A percentile compares a stretch with the other conserved stretches of the same genome.
These are phyloP conservation scores for Leccinum imitatum DNA, from an alignment of 768 basidiomycete species.

Conservation along the genomic window DNA sequence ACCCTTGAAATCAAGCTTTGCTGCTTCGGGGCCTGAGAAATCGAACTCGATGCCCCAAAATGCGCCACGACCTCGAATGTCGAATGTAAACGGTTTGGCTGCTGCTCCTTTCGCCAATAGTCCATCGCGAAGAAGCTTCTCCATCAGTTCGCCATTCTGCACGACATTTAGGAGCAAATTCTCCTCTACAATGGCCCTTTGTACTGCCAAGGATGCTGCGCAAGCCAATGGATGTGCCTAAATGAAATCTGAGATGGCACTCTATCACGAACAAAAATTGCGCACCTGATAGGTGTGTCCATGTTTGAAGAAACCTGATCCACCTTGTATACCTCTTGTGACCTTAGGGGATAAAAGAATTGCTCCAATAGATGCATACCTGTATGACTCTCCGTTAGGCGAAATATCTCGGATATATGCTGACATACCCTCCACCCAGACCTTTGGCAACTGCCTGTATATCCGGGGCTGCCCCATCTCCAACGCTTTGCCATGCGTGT, in stretches of 20 bases:
- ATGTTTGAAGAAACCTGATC: constrained; percentile 77
- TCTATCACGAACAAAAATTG: not conserved
- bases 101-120: constrained; percentile 54
- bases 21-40: constrained; percentile 45
- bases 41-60: constrained; percentile 89
- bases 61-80: constrained; percentile 80
- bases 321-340: constrained; percentile 62
- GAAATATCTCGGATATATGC: not conserved
- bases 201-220: constrained; percentile 79
- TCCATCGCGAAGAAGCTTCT: constrained; percentile 51
- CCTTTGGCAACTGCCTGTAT: constrained; percentile 90
- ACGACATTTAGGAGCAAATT: constrained; percentile 68
- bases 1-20: constrained; percentile 49
- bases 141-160: constrained; percentile 58
- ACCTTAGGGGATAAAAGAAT: constrained; percentile 73
- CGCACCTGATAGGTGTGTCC: constrained; percentile 82
- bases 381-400: constrained; percentile 29
- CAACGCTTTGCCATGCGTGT: constrained; percentile 84
- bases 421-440: constrained; percentile 76
- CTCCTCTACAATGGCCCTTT: constrained; percentile 66
- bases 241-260: constrained; percentile 7
- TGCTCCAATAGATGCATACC: constrained; percentile 82
- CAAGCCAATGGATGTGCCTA: constrained; percentile 76
- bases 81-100: constrained; percentile 67
- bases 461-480: constrained; percentile 77